Base-by-base conservation (phyloP, 805 yeast genomes). In the Ascoidea asiatica region DNA sequence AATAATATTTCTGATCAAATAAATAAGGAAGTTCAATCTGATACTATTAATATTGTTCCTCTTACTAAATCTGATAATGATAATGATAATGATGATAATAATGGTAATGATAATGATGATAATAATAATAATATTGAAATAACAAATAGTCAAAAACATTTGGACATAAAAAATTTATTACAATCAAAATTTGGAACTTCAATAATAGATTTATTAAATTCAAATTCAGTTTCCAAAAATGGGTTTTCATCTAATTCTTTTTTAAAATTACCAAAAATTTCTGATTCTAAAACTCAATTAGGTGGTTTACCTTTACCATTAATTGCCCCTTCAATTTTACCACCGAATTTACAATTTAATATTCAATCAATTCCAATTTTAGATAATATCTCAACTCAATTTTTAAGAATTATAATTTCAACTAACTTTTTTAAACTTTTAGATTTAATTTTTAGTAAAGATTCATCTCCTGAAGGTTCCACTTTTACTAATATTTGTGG, bases 361-460 rank as follows among this genome's bases (percentile, higher is more conserved):
- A 65, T 82, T 44, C 79, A 80, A 52, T 72, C 88, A 0, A 61
- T 88, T 38, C 89, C 94, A 0, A 73, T 85, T 1, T 62, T 89
- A 48, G 95, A 88, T 56, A 85, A 85, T 52, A 67, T 89, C 44
- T 77, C 95, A 0, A 75, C 88, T 1, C 97, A 89, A 57, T 66
- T 89, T 18, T 65, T 89, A 44, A 68, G 92, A 49, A 67, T 81
- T 2, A 74, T 88, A 37, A 81, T 85, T 6, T 69, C 74, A 21
- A 82, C 82, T 4, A 82, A 94, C 3, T 81, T 82, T 55, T 86
- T 84, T 54, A 84, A 81, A 42, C 75, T 85, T 6, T 67, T 85
- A 52, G 79, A 77, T 40, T 65, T 83, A 36, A 85, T 85, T 1
- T 73, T 87, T 46, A 75, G 69, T 51, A 73, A 72, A 41, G 83